Conservation (phyloP, 2,329 filamentous ascomycete genomes). For the Mycogone perniciosa region DNA sequence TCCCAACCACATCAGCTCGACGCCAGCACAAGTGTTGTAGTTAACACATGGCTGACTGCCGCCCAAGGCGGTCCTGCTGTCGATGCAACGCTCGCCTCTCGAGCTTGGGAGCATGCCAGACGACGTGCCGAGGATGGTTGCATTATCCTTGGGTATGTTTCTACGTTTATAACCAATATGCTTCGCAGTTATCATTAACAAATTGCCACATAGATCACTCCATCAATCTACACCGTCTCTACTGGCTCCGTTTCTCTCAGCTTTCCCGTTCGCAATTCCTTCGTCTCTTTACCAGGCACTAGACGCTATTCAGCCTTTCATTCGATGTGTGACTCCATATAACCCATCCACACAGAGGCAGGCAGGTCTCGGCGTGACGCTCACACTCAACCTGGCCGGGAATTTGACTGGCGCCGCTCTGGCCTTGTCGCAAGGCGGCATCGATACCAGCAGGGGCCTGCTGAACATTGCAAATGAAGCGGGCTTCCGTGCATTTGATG, state of each 20-base stretch:
- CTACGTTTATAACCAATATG: no score
- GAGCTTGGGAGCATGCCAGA: constrained; percentile 94
- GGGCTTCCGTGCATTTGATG: constrained; percentile 90
- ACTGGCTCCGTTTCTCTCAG: constrained; percentile 71
- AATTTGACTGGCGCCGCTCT: constrained; percentile 69
- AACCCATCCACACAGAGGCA: constrained; percentile 82
- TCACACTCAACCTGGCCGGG: constrained; percentile 76
- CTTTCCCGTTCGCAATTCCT: constrained; percentile 74
- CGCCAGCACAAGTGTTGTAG: constrained; percentile 81
- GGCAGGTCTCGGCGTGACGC: constrained; percentile 70
- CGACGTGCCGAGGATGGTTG: constrained; percentile 93
- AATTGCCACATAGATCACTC: constrained; percentile 57
- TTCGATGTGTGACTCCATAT: constrained; percentile 78
- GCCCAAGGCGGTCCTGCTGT: constrained; percentile 66
- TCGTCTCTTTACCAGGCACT: constrained; percentile 70
- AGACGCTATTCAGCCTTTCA: constrained; percentile 76
- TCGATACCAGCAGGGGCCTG: constrained; percentile 76
- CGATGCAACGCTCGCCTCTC: constrained; percentile 67
- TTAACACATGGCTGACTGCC: constrained; percentile 92
- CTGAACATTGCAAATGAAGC: constrained; percentile 71
- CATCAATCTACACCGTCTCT: constrained; percentile 85
- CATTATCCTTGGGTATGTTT: constrained; percentile 73
- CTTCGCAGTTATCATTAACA: background rate
- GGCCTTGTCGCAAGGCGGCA: constrained; percentile 77
- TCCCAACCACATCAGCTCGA: constrained; percentile 81